Evolutionary conservation across 495 filamentous ascomycete genomes (phyloP).

Genomic region (Amphirosellinia nigrospora): DNA sequence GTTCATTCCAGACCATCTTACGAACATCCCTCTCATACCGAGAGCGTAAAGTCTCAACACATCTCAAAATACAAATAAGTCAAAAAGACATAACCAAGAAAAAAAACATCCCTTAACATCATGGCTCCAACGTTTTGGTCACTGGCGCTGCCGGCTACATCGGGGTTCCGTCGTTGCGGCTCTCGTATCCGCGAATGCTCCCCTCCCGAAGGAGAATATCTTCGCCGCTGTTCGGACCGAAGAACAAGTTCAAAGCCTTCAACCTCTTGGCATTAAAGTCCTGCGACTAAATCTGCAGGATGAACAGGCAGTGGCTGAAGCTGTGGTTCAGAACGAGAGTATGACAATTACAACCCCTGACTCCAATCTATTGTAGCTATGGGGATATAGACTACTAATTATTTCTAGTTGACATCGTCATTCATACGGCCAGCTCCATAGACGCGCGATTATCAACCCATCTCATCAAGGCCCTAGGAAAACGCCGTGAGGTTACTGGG

Average conservation of each 20-base stretch:
- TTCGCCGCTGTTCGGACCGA: constrained; percentile 37
- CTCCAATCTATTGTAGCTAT: neutral
- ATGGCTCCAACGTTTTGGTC: constrained; percentile 38
- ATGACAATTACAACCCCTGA: constrained; percentile 28
- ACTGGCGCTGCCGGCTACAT: constrained; percentile 45
- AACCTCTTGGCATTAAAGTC: constrained; percentile 36
- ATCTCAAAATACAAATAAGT: neutral
- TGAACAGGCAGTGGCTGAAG: constrained; percentile 33
- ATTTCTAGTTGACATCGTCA: constrained; percentile 13
- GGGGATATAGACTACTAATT: neutral
- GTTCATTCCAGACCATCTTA: neutral
- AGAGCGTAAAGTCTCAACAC: neutral
- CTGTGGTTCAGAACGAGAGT: constrained; percentile 34
- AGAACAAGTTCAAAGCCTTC: constrained; percentile 37
- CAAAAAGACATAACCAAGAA: neutral
- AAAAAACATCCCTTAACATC: neutral
- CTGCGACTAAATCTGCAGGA: constrained; percentile 37
- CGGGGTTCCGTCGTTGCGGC: constrained; percentile 40
- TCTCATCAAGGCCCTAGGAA: constrained; percentile 39
- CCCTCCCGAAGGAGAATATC: constrained; percentile 32
- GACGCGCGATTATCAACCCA: constrained; percentile 29
- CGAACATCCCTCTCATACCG: neutral
- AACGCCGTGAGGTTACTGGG: constrained; percentile 35
- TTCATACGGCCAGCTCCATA: constrained; percentile 36
- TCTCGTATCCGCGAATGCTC: constrained; percentile 32